Evolutionary conservation across 1,284 basidiomycete genomes (phyloP).

Genomic region (Ustilago shanxiensis): DNA sequence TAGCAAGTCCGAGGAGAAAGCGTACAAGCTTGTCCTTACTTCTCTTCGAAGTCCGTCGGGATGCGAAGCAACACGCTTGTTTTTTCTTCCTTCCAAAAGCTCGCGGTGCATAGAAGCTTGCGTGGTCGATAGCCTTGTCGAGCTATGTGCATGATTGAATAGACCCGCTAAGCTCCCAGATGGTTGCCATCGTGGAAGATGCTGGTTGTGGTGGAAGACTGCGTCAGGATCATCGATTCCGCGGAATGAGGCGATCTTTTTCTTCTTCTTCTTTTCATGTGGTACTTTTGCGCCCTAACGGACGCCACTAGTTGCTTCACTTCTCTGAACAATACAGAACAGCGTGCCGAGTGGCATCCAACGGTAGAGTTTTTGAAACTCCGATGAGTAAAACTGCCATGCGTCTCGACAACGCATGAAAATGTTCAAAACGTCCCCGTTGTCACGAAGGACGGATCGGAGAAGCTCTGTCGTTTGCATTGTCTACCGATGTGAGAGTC

Average conservation of each 20-base stretch:
- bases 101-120: not conserved
- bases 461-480: not conserved
- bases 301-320: not conserved
- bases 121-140: no score
- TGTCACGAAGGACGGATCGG: constrained; percentile 8
- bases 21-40: no score
- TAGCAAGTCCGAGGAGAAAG: no score
- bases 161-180: no score
- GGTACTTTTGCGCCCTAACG: not conserved
- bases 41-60: no score
- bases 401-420: not conserved
- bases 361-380: not conserved
- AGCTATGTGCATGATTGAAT: no score
- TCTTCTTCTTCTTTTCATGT: no score
- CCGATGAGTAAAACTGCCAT: not conserved
- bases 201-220: no score
- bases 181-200: no score
- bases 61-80: no score
- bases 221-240: no score
- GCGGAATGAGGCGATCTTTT: no score
- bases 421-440: not conserved
- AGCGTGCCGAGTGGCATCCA: not conserved
- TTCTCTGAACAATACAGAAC: not conserved
- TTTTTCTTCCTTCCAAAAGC: not conserved
- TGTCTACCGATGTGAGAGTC: not conserved